Evolutionary conservation across 495 filamentous ascomycete genomes (phyloP).

Genomic region (Pyrenula massariospora): DNA sequence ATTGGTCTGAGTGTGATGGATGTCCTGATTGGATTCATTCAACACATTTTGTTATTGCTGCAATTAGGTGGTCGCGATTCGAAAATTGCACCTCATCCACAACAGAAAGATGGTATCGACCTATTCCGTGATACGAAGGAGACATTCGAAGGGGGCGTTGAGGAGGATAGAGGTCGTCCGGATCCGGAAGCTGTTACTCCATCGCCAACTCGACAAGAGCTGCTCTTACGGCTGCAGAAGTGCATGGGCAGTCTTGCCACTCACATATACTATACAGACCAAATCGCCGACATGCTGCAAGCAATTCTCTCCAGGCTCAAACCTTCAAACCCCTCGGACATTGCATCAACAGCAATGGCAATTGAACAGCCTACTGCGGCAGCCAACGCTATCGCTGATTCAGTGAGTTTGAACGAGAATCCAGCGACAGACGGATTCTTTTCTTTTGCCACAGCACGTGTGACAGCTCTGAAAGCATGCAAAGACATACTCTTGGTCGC

Average conservation of each 20-base stretch:
- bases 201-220: slow-evolving; percentile 33
- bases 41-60: slow-evolving; percentile 63
- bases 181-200: slow-evolving; percentile 17
- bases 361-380: slow-evolving; percentile 27
- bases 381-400: slow-evolving; percentile 22
- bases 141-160: slow-evolving; percentile 3
- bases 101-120: slow-evolving; percentile 16
- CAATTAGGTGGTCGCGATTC: slow-evolving; percentile 39
- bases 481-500: slow-evolving; percentile 71
- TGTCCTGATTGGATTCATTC: slow-evolving; percentile 67
- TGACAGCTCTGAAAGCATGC: slow-evolving; percentile 67
- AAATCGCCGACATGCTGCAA: slow-evolving; percentile 82
- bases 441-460: slow-evolving; percentile 58
- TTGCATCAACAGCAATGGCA: slow-evolving; percentile 24
- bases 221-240: slow-evolving; percentile 55
- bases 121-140: slow-evolving; percentile 8
- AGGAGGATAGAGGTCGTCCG: slow-evolving; percentile 5
- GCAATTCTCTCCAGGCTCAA: slow-evolving; percentile 67
- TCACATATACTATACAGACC: slow-evolving; percentile 88
- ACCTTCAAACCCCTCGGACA: slow-evolving; percentile 32
- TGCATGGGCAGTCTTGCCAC: slow-evolving; percentile 81
- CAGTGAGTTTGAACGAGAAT: slow-evolving; percentile 28
- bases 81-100: slow-evolving; percentile 15
- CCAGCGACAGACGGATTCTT: slow-evolving; percentile 52
- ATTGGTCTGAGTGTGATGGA: slow-evolving; percentile 93